These are phyloP conservation scores for Kodamaea laetipori DNA, from an alignment of 805 yeast genomes.

Conservation along the genomic window DNA sequence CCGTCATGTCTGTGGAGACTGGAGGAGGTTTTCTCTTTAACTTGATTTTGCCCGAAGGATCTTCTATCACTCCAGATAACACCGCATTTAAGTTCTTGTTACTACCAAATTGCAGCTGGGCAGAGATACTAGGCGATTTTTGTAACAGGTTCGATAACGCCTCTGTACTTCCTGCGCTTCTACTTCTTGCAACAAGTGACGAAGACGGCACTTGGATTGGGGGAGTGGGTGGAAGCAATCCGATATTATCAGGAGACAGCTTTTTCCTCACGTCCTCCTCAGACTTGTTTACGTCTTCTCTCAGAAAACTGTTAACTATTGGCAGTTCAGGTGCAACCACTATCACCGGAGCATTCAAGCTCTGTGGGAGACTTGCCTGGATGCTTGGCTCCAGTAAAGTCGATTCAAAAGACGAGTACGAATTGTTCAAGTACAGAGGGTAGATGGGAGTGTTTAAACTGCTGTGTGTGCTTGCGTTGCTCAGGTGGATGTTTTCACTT, in stretches of 20 bases:
- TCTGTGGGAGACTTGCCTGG: slow-evolving; percentile 13
- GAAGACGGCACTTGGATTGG: slow-evolving; percentile 7
- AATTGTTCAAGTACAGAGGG: slow-evolving; percentile 17
- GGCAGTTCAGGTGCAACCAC: slow-evolving; percentile 9
- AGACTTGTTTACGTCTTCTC: background rate
- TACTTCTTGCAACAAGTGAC: slow-evolving; percentile 24
- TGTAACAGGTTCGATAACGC: slow-evolving; percentile 16
- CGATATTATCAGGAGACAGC: background rate
- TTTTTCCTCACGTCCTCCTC: background rate
- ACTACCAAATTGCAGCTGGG: slow-evolving; percentile 16
- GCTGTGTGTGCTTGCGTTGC: background rate
- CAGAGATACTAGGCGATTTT: slow-evolving; percentile 4
- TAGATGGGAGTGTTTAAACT: background rate
- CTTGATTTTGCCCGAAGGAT: slow-evolving; percentile 9
- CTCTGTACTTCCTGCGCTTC: slow-evolving; percentile 26
- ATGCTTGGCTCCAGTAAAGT: slow-evolving; percentile 24
- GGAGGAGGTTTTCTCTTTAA: slow-evolving; percentile 36
- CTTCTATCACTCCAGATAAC: background rate
- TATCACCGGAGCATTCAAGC: slow-evolving; percentile 10
- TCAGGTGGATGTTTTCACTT: background rate
- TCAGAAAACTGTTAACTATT: background rate
- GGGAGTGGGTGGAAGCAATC: background rate
- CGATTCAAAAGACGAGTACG: slow-evolving; percentile 31
- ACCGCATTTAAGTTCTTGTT: slow-evolving; percentile 9
- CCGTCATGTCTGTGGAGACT: background rate